These are phyloP conservation scores for Erysimum cheiri DNA, from an alignment of 441 rosid species.

Conservation along the genomic window DNA sequence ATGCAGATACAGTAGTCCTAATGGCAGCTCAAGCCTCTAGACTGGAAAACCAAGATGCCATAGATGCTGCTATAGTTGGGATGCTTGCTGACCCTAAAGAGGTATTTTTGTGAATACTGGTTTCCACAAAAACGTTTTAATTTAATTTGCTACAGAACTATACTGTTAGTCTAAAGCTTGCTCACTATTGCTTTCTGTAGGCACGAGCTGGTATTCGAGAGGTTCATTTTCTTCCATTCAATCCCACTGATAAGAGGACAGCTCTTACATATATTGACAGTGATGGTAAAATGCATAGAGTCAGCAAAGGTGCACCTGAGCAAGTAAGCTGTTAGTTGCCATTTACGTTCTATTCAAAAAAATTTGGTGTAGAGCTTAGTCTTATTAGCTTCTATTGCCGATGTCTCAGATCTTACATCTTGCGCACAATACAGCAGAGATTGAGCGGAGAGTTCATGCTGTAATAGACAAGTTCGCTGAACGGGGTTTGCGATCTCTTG, in stretches of 20 bases:
- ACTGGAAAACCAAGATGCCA: slow-evolving; percentile 91
- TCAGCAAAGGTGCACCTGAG: slow-evolving; percentile 99
- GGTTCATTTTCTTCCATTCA: slow-evolving; percentile 93
- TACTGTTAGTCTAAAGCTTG: background rate
- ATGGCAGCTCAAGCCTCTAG: slow-evolving; percentile 98
- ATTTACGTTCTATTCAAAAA: background rate
- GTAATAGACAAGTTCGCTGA: slow-evolving; percentile 96
- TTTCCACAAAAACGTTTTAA: background rate
- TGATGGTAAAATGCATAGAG: slow-evolving; percentile 92
- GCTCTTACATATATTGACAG: slow-evolving; percentile 81
- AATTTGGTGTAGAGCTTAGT: background rate
- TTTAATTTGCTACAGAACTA: background rate
- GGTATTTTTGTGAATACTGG: slow-evolving; percentile 49
- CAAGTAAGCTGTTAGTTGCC: slow-evolving; percentile 59
- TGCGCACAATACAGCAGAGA: slow-evolving; percentile 82
- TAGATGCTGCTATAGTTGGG: slow-evolving; percentile 92
- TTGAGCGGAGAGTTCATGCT: slow-evolving; percentile 87
- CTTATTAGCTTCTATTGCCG: slow-evolving; percentile 8
- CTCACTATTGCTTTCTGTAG: slow-evolving; percentile 46
- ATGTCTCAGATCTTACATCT: slow-evolving; percentile 76
- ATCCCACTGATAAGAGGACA: slow-evolving; percentile 95
- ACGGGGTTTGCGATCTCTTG: slow-evolving; percentile 93
- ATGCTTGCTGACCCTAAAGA: slow-evolving; percentile 98
- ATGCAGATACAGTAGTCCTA: slow-evolving; percentile 78
- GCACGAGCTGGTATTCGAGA: slow-evolving; percentile 95